phyloP scores from a whole-genome alignment of 1,284 basidiomycete genomes.

The Blastosporella zonata region DNA sequence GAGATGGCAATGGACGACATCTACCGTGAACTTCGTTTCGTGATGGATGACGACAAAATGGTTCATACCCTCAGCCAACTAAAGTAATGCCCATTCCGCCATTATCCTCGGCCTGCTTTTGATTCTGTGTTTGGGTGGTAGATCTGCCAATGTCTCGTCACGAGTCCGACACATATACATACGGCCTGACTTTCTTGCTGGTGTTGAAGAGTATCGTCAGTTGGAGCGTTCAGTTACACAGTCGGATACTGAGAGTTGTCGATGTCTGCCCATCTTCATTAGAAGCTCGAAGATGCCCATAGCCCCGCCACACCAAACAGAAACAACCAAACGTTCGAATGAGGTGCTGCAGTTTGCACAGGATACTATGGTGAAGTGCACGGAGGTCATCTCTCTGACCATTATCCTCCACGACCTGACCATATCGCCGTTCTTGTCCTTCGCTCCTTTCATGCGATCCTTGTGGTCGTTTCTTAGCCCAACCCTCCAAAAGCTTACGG shows the following conservation, averaged over 20 bases:
- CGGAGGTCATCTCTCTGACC: conserved; percentile 20
- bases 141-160: conserved; percentile 18
- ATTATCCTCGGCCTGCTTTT: too few species aligned
- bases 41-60: conserved; percentile 17
- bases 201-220: conserved; percentile 10
- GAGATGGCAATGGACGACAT: conserved; percentile 22
- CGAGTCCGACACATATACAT: conserved; percentile 25
- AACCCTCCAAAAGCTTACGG: conserved; percentile 18
- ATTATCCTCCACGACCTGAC: conserved; percentile 24
- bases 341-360: conserved; percentile 16
- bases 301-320: neutral
- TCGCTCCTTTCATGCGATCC: conserved; percentile 19
- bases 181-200: conserved; percentile 25
- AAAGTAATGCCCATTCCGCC: neutral
- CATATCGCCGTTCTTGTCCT: conserved; percentile 7
- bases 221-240: neutral
- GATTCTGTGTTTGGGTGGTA: too few species aligned
- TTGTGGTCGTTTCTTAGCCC: conserved; percentile 22
- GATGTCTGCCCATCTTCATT: neutral
- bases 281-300: neutral
- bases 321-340: neutral
- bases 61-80: neutral
- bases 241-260: too few species aligned
- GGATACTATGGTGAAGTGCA: conserved; percentile 16
- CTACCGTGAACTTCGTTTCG: conserved; percentile 26